Percentiles rank a stretch among this genome's conserved stretches.
phyloP scores from a whole-genome alignment of 1,139 yeast species.

The Suhomyces ambrosiae region DNA sequence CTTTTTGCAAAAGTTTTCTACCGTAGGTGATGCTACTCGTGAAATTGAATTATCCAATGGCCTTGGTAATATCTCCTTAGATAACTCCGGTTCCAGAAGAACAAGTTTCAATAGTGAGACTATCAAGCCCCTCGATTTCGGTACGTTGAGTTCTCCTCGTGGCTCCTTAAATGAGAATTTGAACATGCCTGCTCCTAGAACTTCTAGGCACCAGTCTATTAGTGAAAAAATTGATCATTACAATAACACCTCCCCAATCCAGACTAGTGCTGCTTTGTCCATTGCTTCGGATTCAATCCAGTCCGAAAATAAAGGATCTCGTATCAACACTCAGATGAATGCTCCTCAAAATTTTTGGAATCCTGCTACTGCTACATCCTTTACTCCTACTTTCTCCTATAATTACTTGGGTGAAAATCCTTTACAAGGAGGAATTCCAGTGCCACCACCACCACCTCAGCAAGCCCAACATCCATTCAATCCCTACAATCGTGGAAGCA shows the following conservation, averaged over 20 bases:
- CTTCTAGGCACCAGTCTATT: conserved; percentile 58
- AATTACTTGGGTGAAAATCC: conserved; percentile 33
- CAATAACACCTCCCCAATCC: conserved; percentile 53
- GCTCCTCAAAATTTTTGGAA: conserved; percentile 57
- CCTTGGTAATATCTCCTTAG: conserved; percentile 33
- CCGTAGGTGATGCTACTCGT: conserved; percentile 80
- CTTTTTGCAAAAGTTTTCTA: conserved; percentile 66
- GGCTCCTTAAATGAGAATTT: conserved; percentile 56
- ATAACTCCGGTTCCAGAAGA: conserved; percentile 42
- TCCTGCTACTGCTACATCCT: conserved; percentile 62
- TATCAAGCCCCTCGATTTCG: conserved; percentile 24
- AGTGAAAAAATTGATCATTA: conserved; percentile 67
- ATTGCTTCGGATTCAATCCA: conserved; percentile 32
- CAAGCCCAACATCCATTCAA: conserved; percentile 13
- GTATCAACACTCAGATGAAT: conserved; percentile 11
- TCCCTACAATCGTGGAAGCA: conserved; percentile 21
- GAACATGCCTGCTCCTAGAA: conserved; percentile 42
- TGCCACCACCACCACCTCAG: conserved; percentile 15
- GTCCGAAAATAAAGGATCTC: conserved; percentile 7
- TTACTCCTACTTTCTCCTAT: conserved; percentile 46
- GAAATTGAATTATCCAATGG: conserved; percentile 59
- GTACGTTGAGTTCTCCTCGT: conserved; percentile 37
- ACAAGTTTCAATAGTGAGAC: conserved; percentile 46
- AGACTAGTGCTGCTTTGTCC: conserved; percentile 44
- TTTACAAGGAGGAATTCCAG: conserved; percentile 17